Conservation (phyloP, 169 alveolate species). For the Cryptosporidium sp. region DNA sequence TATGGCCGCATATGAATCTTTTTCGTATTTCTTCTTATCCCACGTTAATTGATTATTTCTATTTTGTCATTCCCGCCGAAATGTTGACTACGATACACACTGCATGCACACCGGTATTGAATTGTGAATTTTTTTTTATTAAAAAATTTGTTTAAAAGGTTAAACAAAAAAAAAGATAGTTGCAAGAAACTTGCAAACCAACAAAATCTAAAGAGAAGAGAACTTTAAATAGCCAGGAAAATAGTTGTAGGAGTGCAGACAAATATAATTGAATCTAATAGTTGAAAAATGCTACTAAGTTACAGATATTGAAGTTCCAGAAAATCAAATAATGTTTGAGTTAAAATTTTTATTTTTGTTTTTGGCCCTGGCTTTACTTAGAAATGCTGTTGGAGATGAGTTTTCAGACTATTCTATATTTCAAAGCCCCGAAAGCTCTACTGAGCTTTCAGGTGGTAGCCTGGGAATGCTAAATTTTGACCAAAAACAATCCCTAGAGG, state of each 20-base stretch:
- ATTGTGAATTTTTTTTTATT: neutral
- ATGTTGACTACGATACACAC: conserved; percentile 69
- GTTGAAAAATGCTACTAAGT: neutral
- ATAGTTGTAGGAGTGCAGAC: neutral
- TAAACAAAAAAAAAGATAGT: neutral
- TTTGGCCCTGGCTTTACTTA: neutral
- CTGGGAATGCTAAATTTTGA: neutral
- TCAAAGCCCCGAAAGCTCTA: neutral
- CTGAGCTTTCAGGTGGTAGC: neutral
- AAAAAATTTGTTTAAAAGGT: neutral
- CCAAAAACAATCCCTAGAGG: neutral
- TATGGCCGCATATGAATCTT: neutral
- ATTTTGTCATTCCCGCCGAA: conserved; percentile 25
- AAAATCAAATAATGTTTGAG: neutral
- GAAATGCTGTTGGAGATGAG: neutral
- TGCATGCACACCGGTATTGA: conserved; percentile 71
- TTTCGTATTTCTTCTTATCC: neutral
- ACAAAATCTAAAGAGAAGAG: too few species aligned
- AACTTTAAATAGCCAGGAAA: neutral
- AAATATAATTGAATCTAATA: neutral
- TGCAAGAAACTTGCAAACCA: neutral
- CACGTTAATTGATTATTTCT: neutral
- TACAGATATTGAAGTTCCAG: neutral
- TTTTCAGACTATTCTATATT: neutral
- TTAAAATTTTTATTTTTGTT: neutral